These are phyloP conservation scores for Panaeolus cyanescens DNA, from an alignment of 768 basidiomycete species.

Conservation along the genomic window DNA sequence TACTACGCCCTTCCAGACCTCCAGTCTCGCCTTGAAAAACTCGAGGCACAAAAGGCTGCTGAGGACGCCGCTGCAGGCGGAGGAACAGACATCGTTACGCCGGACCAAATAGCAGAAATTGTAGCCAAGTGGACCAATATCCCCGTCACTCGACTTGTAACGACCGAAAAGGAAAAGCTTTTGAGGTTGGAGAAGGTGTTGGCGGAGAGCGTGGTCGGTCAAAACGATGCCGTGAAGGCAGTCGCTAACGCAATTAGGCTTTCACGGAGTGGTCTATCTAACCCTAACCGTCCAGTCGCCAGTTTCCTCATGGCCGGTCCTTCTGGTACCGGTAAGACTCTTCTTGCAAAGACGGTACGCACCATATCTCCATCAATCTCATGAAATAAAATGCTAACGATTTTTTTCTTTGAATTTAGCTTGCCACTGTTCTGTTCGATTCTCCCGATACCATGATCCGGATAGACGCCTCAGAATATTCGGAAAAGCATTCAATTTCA, in stretches of 20 bases:
- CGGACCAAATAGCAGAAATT: constrained; percentile 93
- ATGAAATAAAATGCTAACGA: constrained; percentile 4
- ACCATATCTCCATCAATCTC: not conserved
- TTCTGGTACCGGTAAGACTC: constrained; percentile 88
- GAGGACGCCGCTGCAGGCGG: constrained; percentile 63
- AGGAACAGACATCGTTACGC: constrained; percentile 71
- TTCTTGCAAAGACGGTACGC: constrained; percentile 85
- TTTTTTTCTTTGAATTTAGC: constrained; percentile 44
- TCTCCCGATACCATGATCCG: constrained; percentile 91
- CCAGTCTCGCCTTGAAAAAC: constrained; percentile 66
- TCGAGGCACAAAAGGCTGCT: constrained; percentile 71
- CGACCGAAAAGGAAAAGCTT: constrained; percentile 90
- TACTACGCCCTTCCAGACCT: constrained; percentile 94
- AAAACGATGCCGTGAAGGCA: constrained; percentile 87
- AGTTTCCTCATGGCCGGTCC: constrained; percentile 94
- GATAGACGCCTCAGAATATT: constrained; percentile 92
- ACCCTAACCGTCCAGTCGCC: constrained; percentile 85
- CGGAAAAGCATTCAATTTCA: constrained; percentile 64
- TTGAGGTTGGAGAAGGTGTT: constrained; percentile 86
- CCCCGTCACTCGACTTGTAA: constrained; percentile 83
- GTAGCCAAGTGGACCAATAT: constrained; percentile 93
- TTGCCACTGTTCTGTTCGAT: constrained; percentile 89
- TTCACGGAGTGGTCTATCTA: constrained; percentile 91
- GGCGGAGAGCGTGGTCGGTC: constrained; percentile 79
- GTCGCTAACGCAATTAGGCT: constrained; percentile 93